phyloP scores from a whole-genome alignment of 352 stramenopile genomes.

The Phytopythium sindhum region DNA sequence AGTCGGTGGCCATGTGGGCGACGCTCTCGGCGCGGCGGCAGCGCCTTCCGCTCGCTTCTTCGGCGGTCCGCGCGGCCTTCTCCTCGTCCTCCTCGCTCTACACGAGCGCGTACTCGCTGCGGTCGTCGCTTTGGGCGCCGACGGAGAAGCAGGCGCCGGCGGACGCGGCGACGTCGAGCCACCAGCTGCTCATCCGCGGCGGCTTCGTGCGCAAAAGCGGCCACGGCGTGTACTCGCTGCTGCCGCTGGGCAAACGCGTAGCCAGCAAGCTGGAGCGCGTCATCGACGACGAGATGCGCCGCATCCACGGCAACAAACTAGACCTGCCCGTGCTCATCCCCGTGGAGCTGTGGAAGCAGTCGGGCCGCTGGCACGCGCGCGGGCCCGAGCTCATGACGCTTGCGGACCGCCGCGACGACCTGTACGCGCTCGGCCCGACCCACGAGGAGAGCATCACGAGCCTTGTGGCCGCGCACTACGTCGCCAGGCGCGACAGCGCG shows the following conservation, averaged over 20 bases:
- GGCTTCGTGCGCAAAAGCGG: slow-evolving; percentile 86
- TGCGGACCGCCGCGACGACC: slow-evolving; percentile 63
- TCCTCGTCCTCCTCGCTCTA: slow-evolving; percentile 4
- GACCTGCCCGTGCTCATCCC: slow-evolving; percentile 76
- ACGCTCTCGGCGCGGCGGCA: background rate
- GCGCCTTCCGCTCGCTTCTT: background rate
- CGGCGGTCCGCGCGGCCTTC: background rate
- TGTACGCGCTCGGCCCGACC: slow-evolving; percentile 71
- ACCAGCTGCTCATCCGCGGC: slow-evolving; percentile 80
- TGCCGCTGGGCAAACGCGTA: slow-evolving; percentile 76
- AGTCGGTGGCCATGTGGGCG: background rate
- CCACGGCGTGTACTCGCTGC: slow-evolving; percentile 73
- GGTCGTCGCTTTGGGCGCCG: slow-evolving; percentile 63
- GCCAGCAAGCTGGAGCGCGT: slow-evolving; percentile 74
- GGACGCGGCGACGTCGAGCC: slow-evolving; percentile 77
- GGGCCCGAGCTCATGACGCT: slow-evolving; percentile 84
- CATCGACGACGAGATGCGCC: slow-evolving; percentile 80
- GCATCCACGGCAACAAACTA: slow-evolving; percentile 81
- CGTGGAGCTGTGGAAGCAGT: slow-evolving; percentile 77
- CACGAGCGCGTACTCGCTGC: slow-evolving; percentile 15
- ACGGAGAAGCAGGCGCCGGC: slow-evolving; percentile 74
- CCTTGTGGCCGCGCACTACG: slow-evolving; percentile 69
- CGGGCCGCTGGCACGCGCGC: slow-evolving; percentile 78
- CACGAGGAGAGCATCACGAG: slow-evolving; percentile 86
- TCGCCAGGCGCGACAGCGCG: slow-evolving; percentile 20